These are phyloP conservation scores for Penicillium brasilianum DNA, from an alignment of 2,329 filamentous ascomycete genomes.

Conservation along the genomic window DNA sequence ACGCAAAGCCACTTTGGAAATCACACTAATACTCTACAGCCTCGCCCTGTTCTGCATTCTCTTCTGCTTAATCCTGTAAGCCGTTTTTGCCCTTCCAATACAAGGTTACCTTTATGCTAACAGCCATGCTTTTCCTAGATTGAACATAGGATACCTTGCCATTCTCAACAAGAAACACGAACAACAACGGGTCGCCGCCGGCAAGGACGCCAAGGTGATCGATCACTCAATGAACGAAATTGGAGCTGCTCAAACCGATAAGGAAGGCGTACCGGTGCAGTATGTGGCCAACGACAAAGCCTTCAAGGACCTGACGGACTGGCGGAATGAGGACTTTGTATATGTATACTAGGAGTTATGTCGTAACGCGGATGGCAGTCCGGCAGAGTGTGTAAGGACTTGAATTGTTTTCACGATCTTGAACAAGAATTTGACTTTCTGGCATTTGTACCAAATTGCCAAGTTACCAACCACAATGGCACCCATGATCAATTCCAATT, in stretches of 20 bases:
- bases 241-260: slow-evolving; percentile 29
- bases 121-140: slow-evolving; percentile 15
- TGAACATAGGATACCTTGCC: slow-evolving; percentile 55
- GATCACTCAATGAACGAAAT: slow-evolving; percentile 64
- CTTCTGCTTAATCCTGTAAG: slow-evolving; percentile 56
- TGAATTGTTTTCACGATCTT: neutral
- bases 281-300: slow-evolving; percentile 52
- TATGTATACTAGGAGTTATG: slow-evolving; percentile 57
- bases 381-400: neutral
- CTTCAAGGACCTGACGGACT: slow-evolving; percentile 65
- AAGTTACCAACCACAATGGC: neutral
- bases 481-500: neutral
- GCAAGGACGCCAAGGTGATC: slow-evolving; percentile 63
- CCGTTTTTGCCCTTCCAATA: neutral
- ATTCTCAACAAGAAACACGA: slow-evolving; percentile 63
- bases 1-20: slow-evolving; percentile 4
- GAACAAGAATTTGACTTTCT: neutral
- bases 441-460: neutral
- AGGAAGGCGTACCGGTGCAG: slow-evolving; percentile 37
- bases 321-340: slow-evolving; percentile 68
- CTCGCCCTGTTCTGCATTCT: slow-evolving; percentile 66
- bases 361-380: neutral
- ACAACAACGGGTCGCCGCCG: slow-evolving; percentile 59
- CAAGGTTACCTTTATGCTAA: neutral
- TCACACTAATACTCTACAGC: slow-evolving; percentile 23